These are phyloP conservation scores for Clitocybe nebularis DNA, from an alignment of 1,284 basidiomycete species.

Conservation along the genomic window DNA sequence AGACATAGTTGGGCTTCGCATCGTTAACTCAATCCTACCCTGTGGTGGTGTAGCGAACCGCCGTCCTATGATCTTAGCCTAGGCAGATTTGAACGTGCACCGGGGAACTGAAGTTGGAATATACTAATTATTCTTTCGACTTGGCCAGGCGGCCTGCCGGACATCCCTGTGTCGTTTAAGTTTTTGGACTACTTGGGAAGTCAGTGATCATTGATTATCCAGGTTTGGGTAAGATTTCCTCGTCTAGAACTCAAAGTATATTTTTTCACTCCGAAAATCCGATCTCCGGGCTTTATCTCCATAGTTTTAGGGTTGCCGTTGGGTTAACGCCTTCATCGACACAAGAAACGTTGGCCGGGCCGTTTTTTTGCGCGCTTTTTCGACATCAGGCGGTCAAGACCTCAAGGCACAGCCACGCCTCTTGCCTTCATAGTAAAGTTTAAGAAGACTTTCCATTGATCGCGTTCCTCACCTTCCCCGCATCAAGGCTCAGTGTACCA, in stretches of 20 bases:
- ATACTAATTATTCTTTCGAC: too few species aligned
- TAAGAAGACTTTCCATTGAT: background rate
- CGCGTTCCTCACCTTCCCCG: constrained; percentile 2
- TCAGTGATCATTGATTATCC: background rate
- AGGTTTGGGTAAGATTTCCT: constrained; percentile 1
- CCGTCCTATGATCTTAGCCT: too few species aligned
- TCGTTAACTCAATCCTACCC: too few species aligned
- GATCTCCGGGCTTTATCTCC: constrained; percentile 12
- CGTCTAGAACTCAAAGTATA: constrained; percentile 4
- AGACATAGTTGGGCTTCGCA: too few species aligned
- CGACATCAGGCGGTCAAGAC: constrained; percentile 2
- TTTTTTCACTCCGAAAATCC: background rate
- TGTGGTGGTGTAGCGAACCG: too few species aligned
- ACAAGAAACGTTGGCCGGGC: constrained; percentile 3
- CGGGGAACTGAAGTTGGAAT: too few species aligned
- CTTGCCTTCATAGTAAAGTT: background rate
- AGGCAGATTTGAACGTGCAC: too few species aligned
- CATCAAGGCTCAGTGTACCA: constrained; percentile 3
- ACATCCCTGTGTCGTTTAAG: too few species aligned
- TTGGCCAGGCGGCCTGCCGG: too few species aligned
- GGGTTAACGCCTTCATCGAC: background rate
- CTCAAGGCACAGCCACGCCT: background rate
- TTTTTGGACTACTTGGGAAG: too few species aligned
- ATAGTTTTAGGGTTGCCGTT: constrained; percentile 12
- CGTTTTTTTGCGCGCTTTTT: constrained; percentile 5